Evolutionary conservation across 257 asterid genomes (phyloP).

Genomic region (Nicotiana otophora): DNA sequence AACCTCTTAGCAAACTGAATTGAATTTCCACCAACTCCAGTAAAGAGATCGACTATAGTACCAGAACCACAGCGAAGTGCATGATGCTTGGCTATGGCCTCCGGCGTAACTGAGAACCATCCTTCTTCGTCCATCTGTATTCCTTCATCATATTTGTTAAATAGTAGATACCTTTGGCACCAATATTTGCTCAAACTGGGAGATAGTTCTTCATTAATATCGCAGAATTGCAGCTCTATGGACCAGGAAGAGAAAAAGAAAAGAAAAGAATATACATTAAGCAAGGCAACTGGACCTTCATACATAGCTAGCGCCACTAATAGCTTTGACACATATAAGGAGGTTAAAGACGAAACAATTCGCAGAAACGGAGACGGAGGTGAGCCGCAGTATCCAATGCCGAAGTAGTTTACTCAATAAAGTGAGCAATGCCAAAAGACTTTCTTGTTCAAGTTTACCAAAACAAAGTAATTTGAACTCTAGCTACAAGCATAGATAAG

Average conservation of each 20-base stretch:
- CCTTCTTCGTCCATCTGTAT: constrained; percentile 96
- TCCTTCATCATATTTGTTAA: constrained; percentile 73
- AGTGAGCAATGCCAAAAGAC: background rate
- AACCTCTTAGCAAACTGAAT: constrained; percentile 87
- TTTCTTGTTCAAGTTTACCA: background rate
- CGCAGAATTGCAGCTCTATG: constrained; percentile 32
- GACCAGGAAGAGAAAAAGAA: background rate
- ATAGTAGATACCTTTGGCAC: constrained; percentile 70
- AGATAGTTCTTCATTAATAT: constrained; percentile 34
- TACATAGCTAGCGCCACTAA: background rate
- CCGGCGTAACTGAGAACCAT: constrained; percentile 97
- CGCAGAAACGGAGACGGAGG: background rate
- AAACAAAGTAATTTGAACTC: background rate
- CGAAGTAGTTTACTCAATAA: background rate
- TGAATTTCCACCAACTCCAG: constrained; percentile 95
- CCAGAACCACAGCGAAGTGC: constrained; percentile 81
- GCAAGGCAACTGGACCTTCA: background rate
- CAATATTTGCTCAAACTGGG: constrained; percentile 75
- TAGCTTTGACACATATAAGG: background rate
- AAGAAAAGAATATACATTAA: constrained; percentile 1
- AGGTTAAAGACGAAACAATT: background rate
- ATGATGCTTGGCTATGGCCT: constrained; percentile 78
- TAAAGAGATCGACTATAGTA: constrained; percentile 61
- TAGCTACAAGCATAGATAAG: background rate
- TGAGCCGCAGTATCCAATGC: background rate